Percentiles rank a stretch among this genome's conserved stretches.
Evolutionary conservation across 2,329 filamentous ascomycete species (phyloP).

Genomic region (Sporothrix euskadiensis): DNA sequence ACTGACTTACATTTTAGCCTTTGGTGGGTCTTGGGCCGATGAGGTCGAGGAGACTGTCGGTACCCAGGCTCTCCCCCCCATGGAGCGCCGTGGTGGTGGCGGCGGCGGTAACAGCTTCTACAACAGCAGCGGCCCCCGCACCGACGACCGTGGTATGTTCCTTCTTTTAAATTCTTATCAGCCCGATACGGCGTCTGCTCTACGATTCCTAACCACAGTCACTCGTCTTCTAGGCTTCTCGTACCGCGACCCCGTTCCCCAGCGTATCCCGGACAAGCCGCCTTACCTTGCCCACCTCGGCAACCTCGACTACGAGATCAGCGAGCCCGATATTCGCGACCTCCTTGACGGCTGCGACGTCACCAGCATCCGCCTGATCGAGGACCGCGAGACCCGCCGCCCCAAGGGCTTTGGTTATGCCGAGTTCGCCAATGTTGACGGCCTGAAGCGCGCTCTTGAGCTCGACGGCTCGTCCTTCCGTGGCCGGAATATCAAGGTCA

Average conservation of each 20-base stretch:
- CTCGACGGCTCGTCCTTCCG: conserved; percentile 81
- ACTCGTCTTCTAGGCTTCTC: conserved; percentile 22
- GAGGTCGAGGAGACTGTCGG: conserved; percentile 89
- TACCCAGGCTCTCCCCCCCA: conserved; percentile 58
- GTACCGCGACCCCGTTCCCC: conserved; percentile 71
- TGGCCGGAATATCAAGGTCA: conserved; percentile 86
- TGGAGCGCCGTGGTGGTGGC: conserved; percentile 47
- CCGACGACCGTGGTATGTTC: conserved; percentile 31
- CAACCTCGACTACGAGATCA: conserved; percentile 94
- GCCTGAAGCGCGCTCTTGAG: conserved; percentile 84
- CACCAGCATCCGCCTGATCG: conserved; percentile 90
- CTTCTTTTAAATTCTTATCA: no score
- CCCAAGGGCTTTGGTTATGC: conserved; percentile 99
- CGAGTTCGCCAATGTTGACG: conserved; percentile 84
- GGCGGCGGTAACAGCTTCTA: conserved; percentile 36
- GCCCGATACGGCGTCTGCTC: background rate
- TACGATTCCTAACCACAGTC: background rate
- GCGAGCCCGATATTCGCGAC: conserved; percentile 75
- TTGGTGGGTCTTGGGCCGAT: conserved; percentile 91
- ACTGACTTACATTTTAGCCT: conserved; percentile 40
- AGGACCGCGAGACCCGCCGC: conserved; percentile 89
- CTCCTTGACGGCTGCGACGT: conserved; percentile 86
- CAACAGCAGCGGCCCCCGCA: conserved; percentile 23
- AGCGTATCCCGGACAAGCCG: conserved; percentile 77
- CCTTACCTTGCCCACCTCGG: conserved; percentile 95